Evolutionary conservation across 1,284 basidiomycete species (phyloP).

Genomic region (Cutaneotrichosporon sp.): DNA sequence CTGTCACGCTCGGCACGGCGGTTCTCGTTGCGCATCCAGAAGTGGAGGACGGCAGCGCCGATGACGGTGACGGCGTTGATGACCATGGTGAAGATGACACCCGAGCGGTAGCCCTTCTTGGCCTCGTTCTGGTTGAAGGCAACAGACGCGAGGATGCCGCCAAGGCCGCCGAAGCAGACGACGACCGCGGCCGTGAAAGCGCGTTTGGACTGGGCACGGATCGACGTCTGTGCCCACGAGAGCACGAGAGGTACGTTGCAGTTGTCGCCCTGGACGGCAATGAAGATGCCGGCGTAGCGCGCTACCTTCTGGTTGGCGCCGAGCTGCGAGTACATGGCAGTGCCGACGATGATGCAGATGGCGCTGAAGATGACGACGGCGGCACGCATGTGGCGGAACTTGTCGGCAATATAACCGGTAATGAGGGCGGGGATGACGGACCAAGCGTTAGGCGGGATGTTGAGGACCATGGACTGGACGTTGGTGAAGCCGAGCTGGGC

Average conservation of each 20-base stretch:
- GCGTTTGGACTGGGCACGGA: conserved; percentile 53
- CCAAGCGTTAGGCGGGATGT: conserved; percentile 52
- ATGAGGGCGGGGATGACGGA: conserved; percentile 48
- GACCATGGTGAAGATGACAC: conserved; percentile 24
- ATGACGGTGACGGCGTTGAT: conserved; percentile 14
- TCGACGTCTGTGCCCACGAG: conserved; percentile 52
- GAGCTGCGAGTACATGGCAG: conserved; percentile 25
- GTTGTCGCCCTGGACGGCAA: conserved; percentile 49
- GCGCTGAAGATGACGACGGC: conserved; percentile 16
- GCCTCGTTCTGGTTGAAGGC: conserved; percentile 24
- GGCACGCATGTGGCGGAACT: conserved; percentile 18
- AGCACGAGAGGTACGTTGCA: conserved; percentile 44
- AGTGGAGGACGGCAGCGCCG: conserved; percentile 8
- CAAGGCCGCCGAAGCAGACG: conserved; percentile 53
- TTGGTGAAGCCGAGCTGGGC: conserved; percentile 47
- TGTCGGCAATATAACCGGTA: conserved; percentile 50
- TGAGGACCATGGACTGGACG: conserved; percentile 44
- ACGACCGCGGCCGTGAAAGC: conserved; percentile 50
- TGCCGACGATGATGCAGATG: conserved; percentile 20
- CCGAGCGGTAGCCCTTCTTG: conserved; percentile 17
- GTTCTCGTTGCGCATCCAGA: conserved; percentile 19
- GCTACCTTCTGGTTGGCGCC: conserved; percentile 32
- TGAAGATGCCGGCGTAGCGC: conserved; percentile 53
- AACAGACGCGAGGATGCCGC: conserved; percentile 47
- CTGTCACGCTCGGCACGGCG: conserved; percentile 16